These are phyloP conservation scores for Bacidia rubella DNA, from an alignment of 495 filamentous ascomycete species.

Conservation along the genomic window DNA sequence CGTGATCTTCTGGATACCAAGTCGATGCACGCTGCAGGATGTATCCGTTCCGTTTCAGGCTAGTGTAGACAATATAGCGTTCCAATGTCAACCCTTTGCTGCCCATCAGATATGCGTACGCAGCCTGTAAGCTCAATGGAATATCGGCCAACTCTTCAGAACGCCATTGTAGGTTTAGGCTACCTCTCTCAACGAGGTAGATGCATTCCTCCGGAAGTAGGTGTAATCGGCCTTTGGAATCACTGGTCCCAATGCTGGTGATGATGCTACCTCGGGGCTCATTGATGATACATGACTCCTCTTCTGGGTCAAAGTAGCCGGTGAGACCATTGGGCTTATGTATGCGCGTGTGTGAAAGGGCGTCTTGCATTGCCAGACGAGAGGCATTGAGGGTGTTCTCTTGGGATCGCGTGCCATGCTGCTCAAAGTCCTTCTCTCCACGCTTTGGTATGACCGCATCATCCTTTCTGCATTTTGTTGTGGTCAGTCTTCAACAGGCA, in stretches of 20 bases:
- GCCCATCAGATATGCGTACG: slow-evolving; percentile 68
- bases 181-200: slow-evolving; percentile 77
- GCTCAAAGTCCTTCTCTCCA: slow-evolving; percentile 94
- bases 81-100: slow-evolving; percentile 56
- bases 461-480: neutral
- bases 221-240: slow-evolving; percentile 52
- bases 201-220: slow-evolving; percentile 85
- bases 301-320: slow-evolving; percentile 41
- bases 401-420: slow-evolving; percentile 74
- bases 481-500: neutral
- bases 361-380: slow-evolving; percentile 81
- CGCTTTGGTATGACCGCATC: slow-evolving; percentile 44
- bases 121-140: slow-evolving; percentile 80
- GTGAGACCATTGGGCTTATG: slow-evolving; percentile 42
- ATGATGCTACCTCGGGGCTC: slow-evolving; percentile 39
- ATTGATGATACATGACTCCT: slow-evolving; percentile 22
- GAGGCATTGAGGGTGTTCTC: slow-evolving; percentile 60
- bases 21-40: slow-evolving; percentile 52
- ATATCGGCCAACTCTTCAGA: slow-evolving; percentile 41
- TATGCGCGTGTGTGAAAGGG: slow-evolving; percentile 55
- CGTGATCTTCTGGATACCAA: slow-evolving; percentile 46
- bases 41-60: slow-evolving; percentile 75
- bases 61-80: slow-evolving; percentile 72
- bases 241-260: slow-evolving; percentile 42
- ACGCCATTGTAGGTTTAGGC: slow-evolving; percentile 75